phyloP scores from a whole-genome alignment of 306 rosid genomes.

The Dalbergia cultrata region DNA sequence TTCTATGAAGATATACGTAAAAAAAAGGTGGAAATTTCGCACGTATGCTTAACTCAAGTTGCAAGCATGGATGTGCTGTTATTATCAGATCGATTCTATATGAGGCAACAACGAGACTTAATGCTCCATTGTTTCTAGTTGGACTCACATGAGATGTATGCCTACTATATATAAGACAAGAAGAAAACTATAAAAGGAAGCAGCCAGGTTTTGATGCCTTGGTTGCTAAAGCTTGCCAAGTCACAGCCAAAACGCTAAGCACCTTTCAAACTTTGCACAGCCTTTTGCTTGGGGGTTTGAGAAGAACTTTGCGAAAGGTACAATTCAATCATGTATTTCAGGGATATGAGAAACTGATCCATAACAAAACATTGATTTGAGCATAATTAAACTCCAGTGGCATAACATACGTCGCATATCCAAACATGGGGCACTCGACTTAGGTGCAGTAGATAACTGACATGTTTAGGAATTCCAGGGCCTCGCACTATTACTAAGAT shows the following conservation, averaged over 20 bases:
- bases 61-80: constrained; percentile 28
- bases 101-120: constrained; percentile 43
- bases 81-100: constrained; percentile 42
- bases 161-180: constrained; percentile 48
- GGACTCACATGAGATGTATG: constrained; percentile 61
- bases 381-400: constrained; percentile 16
- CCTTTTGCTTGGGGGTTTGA: constrained; percentile 49
- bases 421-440: constrained; percentile 40
- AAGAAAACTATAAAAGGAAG: constrained; percentile 66
- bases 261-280: constrained; percentile 52
- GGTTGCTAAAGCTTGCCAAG: constrained; percentile 57
- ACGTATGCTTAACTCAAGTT: constrained; percentile 19
- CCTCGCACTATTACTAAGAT: constrained; percentile 41
- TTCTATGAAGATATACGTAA: neutral
- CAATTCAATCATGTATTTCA: constrained; percentile 57
- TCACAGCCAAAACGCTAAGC: constrained; percentile 71
- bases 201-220: constrained; percentile 70
- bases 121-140: constrained; percentile 47
- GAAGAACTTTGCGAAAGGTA: constrained; percentile 49
- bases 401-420: constrained; percentile 1
- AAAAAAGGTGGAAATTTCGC: neutral
- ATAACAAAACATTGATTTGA: neutral
- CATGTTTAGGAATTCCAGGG: constrained; percentile 40
- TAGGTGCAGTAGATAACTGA: constrained; percentile 28
- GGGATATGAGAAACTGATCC: constrained; percentile 12